Percentiles rank a stretch among this genome's conserved stretches.
These are phyloP conservation scores for Apiotrichum gamsii DNA, from an alignment of 1,284 basidiomycete genomes.

Conservation along the genomic window DNA sequence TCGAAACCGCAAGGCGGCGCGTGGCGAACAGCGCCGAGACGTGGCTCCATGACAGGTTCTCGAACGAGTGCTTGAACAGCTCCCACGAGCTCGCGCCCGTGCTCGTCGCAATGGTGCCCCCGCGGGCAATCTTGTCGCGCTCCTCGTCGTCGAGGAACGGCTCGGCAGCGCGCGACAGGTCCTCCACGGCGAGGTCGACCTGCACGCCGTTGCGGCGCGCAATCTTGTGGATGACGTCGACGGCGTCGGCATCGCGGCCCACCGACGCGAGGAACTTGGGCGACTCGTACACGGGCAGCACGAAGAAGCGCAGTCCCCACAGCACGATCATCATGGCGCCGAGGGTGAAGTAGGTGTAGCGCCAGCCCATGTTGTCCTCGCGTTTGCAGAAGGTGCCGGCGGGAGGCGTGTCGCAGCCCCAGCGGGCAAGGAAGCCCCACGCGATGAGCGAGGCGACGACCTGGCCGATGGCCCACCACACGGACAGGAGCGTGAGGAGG, in stretches of 20 bases:
- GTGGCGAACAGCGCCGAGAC: conserved; percentile 54
- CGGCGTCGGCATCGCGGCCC: conserved; percentile 56
- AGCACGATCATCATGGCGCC: conserved; percentile 51
- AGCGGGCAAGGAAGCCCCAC: conserved; percentile 26
- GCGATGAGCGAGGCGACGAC: conserved; percentile 52
- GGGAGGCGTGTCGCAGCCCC: conserved; percentile 9
- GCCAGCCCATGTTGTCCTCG: conserved; percentile 57
- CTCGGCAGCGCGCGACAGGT: conserved; percentile 46
- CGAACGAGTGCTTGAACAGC: conserved; percentile 48
- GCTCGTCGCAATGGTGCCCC: neutral
- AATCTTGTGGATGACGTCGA: conserved; percentile 50
- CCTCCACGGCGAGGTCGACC: conserved; percentile 50
- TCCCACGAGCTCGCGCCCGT: conserved; percentile 31
- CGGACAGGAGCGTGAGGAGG: conserved; percentile 59
- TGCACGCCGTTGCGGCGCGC: conserved; percentile 54
- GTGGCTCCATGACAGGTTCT: conserved; percentile 51
- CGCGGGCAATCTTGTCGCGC: conserved; percentile 19
- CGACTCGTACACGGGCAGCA: conserved; percentile 54
- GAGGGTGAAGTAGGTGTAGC: conserved; percentile 55
- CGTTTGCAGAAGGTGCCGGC: conserved; percentile 45
- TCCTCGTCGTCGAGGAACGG: conserved; percentile 23
- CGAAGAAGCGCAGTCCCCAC: conserved; percentile 36
- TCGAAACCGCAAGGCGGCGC: conserved; percentile 53
- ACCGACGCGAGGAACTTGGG: conserved; percentile 58
- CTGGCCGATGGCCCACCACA: conserved; percentile 60